Evolutionary conservation across 2,329 filamentous ascomycete genomes (phyloP).

Genomic region (Aquanectria penicillioides): DNA sequence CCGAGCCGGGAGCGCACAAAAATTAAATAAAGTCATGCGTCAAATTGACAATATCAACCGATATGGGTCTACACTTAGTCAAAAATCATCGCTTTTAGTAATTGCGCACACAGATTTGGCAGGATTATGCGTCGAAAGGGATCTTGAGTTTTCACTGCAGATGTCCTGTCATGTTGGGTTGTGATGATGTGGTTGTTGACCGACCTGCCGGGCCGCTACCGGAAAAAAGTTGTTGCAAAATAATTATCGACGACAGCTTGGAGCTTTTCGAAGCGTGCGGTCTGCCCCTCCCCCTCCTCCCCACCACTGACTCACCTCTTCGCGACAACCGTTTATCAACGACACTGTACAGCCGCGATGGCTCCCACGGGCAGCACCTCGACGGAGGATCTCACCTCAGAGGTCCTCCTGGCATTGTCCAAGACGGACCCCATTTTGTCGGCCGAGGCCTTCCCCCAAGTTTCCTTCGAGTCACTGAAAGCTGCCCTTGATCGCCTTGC

Average conservation of each 20-base stretch:
- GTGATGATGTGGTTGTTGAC: background rate
- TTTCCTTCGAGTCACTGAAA: conserved; percentile 78
- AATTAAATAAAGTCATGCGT: no score
- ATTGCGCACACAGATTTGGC: no score
- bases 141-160: no score
- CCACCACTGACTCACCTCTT: conserved; percentile 23
- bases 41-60: no score
- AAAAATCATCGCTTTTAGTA: no score
- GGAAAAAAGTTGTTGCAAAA: conserved; percentile 28
- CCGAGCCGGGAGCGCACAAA: no score
- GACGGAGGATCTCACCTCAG: conserved; percentile 67
- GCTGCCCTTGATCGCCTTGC: conserved; percentile 86
- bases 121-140: no score
- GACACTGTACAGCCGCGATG: conserved; percentile 17
- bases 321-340: conserved; percentile 19
- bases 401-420: conserved; percentile 74
- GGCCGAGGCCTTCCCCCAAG: conserved; percentile 73
- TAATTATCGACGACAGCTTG: conserved; percentile 15
- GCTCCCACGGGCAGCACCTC: conserved; percentile 20
- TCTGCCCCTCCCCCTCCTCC: conserved; percentile 27
- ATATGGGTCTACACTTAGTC: no score
- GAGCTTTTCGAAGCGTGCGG: conserved; percentile 18
- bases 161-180: no score
- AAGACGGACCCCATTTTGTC: conserved; percentile 71
- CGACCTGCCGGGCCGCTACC: background rate